Conservation (phyloP, 1,284 basidiomycete genomes). For the Hemileia vastatrix region DNA sequence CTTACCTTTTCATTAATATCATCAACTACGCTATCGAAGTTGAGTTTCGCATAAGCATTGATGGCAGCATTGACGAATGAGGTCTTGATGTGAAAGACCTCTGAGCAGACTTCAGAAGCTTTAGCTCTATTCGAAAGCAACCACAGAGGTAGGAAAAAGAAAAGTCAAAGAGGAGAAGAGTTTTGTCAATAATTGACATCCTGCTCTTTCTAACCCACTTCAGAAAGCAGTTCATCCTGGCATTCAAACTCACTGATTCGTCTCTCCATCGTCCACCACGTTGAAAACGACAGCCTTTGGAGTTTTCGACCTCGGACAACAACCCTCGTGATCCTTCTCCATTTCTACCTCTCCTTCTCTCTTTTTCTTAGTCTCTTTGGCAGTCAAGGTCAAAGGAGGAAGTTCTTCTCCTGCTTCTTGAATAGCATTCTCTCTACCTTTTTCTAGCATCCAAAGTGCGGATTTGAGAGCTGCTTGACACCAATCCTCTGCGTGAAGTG, state of each 20-base stretch:
- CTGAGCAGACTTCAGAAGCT: constrained; percentile 26
- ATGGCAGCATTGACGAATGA: constrained; percentile 30
- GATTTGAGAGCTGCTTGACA: constrained; percentile 27
- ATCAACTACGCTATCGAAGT: constrained; percentile 26
- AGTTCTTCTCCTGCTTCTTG: constrained; percentile 29
- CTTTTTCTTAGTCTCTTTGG: too few species aligned
- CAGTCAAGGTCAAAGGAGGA: constrained; percentile 27
- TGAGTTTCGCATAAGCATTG: constrained; percentile 29
- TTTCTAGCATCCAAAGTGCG: constrained; percentile 27
- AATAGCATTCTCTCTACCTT: constrained; percentile 24
- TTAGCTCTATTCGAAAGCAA: constrained; percentile 19
- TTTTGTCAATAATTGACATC: too few species aligned
- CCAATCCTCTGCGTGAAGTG: constrained; percentile 32
- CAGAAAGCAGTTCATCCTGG: too few species aligned
- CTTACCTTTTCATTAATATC: constrained; percentile 32
- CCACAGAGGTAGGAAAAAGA: neutral
- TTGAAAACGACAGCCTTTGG: constrained; percentile 34
- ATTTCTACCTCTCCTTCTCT: constrained; percentile 2
- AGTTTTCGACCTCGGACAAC: constrained; percentile 27
- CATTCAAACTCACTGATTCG: constrained; percentile 21
- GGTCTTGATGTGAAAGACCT: constrained; percentile 28
- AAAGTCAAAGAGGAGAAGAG: neutral
- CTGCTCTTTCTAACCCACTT: too few species aligned
- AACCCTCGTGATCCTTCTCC: constrained; percentile 6
- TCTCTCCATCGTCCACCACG: constrained; percentile 31